Conservation (phyloP, 2,329 filamentous ascomycete species). For the Microcyclosporella mali region DNA sequence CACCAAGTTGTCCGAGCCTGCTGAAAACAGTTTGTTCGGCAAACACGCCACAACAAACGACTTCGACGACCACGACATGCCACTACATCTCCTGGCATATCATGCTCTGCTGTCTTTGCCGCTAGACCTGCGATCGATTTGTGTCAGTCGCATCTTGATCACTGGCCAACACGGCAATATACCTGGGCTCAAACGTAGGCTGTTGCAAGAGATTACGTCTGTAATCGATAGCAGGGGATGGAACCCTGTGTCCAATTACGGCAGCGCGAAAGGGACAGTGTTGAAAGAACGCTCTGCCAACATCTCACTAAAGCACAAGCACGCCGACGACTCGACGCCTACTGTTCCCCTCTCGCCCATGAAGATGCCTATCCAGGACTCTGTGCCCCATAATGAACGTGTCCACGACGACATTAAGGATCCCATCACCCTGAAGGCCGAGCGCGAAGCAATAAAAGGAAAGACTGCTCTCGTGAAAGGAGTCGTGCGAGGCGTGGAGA, state of each 20-base stretch:
- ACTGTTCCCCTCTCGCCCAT: constrained; percentile 12
- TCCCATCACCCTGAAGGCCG: constrained; percentile 52
- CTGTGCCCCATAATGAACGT: constrained; percentile 18
- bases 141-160: constrained; percentile 84
- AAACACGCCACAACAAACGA: constrained; percentile 46
- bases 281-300: constrained; percentile 20
- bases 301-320: constrained; percentile 4
- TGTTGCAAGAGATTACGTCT: constrained; percentile 66
- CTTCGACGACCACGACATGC: constrained; percentile 81
- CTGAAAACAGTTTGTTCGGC: constrained; percentile 68
- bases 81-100: constrained; percentile 71
- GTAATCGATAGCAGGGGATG: constrained; percentile 67
- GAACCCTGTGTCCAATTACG: constrained; percentile 68
- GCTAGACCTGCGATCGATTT: constrained; percentile 72
- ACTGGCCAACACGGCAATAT: constrained; percentile 74
- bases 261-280: constrained; percentile 35
- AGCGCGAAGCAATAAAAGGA: constrained; percentile 43
- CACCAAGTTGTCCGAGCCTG: constrained; percentile 63
- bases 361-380: constrained; percentile 23
- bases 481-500: constrained; percentile 59
- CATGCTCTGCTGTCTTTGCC: constrained; percentile 67
- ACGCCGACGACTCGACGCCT: constrained; percentile 4
- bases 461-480: constrained; percentile 47
- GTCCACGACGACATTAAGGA: constrained; percentile 29
- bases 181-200: constrained; percentile 69